A percentile compares a stretch with the other conserved stretches of the same genome.
These are phyloP conservation scores for Gossypium anomalum DNA, from an alignment of 345 rosid genomes.

Conservation along the genomic window DNA sequence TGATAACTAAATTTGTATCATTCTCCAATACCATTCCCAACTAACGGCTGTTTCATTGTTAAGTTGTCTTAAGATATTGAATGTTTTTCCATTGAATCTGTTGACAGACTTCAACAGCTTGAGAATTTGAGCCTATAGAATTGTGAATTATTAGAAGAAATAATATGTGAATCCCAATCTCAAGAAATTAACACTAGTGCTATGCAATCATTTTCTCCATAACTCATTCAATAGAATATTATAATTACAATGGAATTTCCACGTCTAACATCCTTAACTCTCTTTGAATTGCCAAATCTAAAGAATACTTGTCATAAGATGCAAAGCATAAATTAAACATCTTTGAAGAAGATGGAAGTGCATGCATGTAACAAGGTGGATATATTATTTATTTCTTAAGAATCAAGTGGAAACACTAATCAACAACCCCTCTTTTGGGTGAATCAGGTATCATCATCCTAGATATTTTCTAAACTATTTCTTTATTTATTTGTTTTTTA, in stretches of 20 bases:
- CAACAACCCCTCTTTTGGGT: background rate
- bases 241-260: background rate
- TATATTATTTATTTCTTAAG: background rate
- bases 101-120: background rate
- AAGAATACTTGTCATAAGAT: background rate
- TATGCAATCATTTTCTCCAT: background rate
- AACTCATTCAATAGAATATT: background rate
- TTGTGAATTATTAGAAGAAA: background rate
- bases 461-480: background rate
- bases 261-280: accelerated
- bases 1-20: too few relatives aligned
- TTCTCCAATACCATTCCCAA: too few relatives aligned
- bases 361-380: background rate
- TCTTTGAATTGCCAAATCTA: background rate
- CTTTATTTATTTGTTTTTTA: background rate
- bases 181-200: background rate
- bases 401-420: background rate
- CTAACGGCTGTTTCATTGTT: too few relatives aligned
- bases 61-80: background rate
- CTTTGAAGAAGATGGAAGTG: background rate
- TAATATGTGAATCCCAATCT: background rate
- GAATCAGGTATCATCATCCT: background rate
- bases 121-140: background rate
- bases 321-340: background rate
- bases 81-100: background rate